Base-by-base conservation (phyloP, 192 early-diverging fungal genomes). In the Spizellomyces punctatus region DNA sequence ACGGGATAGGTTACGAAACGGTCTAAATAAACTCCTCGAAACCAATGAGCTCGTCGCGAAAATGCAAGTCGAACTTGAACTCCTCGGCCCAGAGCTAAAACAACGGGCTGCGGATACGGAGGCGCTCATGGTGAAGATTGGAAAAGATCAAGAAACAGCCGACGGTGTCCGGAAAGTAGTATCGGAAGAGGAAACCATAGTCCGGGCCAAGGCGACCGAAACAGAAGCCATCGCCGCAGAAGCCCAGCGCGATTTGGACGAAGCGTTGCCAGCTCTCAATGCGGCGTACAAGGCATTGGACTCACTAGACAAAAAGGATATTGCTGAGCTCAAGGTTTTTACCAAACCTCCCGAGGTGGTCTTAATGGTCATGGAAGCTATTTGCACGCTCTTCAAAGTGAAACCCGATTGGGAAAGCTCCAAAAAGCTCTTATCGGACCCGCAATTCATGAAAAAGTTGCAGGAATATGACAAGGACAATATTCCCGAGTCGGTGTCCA, bases 401-500 rank as follows among this genome's bases (percentile, higher is more conserved):
- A 88, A 88, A 61, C 82, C 86, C 8, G 86, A 88, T 62, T 88
- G 86, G 86, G 86, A 88, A 36, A 80, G 63, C 62, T 82, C 80
- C 45, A 88, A 88, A 59, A 88, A 88, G 60, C 73, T 88, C 5
- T 56, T 88, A 5, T 72, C 72, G 6, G 86, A 88, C 61, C 79
- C 86, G 2, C 86, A 88, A 66, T 77, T 88, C 45, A 88, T 88
- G 86, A 85, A 79, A 59, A 88, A 88, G 62, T 81, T 88, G 81
- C 68, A 67, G 14, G 86, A 88, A 48, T 88, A 75, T 63, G 86
- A 88, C 71, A 88, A 86, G 56, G 86, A 88, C 68, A 86, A 83
- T 55, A 88, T 88, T 55, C 80, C 83, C 4, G 84, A 85, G 67
- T 52, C 76, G 2, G 75, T 84, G 0, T 74, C 78, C 5, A 88